A percentile compares a stretch with the other conserved stretches of the same genome.
Conservation (phyloP, 768 basidiomycete genomes). For the Russula ochroleuca region DNA sequence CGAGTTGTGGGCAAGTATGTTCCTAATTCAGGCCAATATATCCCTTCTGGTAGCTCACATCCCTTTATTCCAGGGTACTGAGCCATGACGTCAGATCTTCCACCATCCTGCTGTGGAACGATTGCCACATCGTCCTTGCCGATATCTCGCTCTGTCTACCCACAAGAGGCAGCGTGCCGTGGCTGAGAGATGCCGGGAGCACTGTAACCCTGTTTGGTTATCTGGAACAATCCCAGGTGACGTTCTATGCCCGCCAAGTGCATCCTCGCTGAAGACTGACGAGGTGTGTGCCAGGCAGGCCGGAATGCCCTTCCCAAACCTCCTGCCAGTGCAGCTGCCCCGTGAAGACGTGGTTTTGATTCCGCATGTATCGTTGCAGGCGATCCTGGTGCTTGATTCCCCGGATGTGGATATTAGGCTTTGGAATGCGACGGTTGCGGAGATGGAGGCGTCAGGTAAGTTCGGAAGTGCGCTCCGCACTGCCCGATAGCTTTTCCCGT, state of each 20-base stretch:
- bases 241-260: not conserved
- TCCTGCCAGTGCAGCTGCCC: slow-evolving; percentile 10
- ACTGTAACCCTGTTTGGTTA: slow-evolving; percentile 26
- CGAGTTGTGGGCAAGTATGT: slow-evolving; percentile 28
- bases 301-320: slow-evolving; percentile 10
- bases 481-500: not conserved
- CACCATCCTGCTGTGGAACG: slow-evolving; percentile 23
- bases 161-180: slow-evolving; percentile 14
- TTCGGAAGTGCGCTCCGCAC: not conserved
- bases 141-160: slow-evolving; percentile 27
- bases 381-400: slow-evolving; percentile 26
- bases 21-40: not conserved
- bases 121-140: slow-evolving; percentile 14
- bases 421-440: slow-evolving; percentile 27
- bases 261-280: slow-evolving; percentile 2
- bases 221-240: slow-evolving; percentile 22
- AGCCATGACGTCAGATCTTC: slow-evolving; percentile 23
- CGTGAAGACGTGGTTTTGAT: slow-evolving; percentile 13
- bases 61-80: slow-evolving; percentile 18
- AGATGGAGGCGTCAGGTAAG: slow-evolving; percentile 27
- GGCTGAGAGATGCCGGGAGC: slow-evolving; percentile 23
- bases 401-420: slow-evolving; percentile 24
- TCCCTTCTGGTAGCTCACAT: not conserved
- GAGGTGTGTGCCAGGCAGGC: slow-evolving; percentile 4
- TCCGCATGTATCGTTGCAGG: slow-evolving; percentile 22